phyloP scores from a whole-genome alignment of 1,284 basidiomycete genomes.

The Chalciporus piperatoides region DNA sequence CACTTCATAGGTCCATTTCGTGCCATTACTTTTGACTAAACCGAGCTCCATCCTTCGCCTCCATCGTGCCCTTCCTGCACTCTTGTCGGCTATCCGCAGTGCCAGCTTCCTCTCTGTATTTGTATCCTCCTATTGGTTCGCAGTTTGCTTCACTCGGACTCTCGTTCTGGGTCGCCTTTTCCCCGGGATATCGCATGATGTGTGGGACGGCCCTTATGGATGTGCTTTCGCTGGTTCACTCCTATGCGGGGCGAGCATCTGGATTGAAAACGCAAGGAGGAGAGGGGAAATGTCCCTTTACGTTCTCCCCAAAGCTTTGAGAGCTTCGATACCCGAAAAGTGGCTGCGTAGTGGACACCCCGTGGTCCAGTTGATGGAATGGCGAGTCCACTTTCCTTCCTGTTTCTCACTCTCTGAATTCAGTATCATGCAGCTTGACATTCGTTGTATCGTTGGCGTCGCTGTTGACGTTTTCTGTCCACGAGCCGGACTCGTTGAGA shows the following conservation, averaged over 20 bases:
- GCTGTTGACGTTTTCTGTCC: constrained; percentile 58
- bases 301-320: constrained; percentile 65
- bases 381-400: constrained; percentile 38
- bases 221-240: constrained; percentile 64
- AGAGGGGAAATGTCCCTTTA: constrained; percentile 76
- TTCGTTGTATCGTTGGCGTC: constrained; percentile 63
- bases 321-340: constrained; percentile 52
- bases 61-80: constrained; percentile 37
- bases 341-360: constrained; percentile 46
- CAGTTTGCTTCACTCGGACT: constrained; percentile 65
- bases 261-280: constrained; percentile 64
- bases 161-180: constrained; percentile 58
- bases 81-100: constrained; percentile 55
- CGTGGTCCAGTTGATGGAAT: constrained; percentile 44
- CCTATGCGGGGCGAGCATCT: constrained; percentile 70
- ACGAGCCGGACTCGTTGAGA: constrained; percentile 59
- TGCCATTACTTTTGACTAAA: constrained; percentile 58
- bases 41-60: constrained; percentile 50
- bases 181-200: constrained; percentile 64
- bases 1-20: constrained; percentile 56
- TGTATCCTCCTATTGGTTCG: constrained; percentile 63
- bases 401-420: constrained; percentile 10
- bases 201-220: constrained; percentile 72
- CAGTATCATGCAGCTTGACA: constrained; percentile 33
- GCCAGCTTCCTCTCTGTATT: constrained; percentile 70